phyloP scores from a whole-genome alignment of 495 filamentous ascomycete species.

The Neurospora discreta region DNA sequence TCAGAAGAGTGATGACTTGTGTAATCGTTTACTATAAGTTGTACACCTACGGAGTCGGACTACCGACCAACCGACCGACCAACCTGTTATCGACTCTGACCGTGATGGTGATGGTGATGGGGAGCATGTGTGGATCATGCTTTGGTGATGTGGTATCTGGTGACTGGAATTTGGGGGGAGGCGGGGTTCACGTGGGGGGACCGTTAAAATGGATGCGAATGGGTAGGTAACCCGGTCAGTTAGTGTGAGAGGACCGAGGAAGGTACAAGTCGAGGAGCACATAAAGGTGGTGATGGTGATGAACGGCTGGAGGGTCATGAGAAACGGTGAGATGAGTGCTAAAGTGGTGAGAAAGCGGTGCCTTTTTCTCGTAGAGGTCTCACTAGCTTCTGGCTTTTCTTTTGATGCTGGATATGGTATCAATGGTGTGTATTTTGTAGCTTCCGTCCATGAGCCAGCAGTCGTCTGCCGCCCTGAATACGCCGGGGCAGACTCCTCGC shows the following conservation, averaged over 20 bases:
- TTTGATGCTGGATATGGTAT: background rate
- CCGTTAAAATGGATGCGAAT: background rate
- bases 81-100: background rate
- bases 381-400: background rate
- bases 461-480: background rate
- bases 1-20: background rate
- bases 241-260: background rate
- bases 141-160: background rate
- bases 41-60: too few relatives aligned
- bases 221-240: background rate
- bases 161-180: background rate
- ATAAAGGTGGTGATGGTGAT: background rate
- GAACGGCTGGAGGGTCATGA: background rate
- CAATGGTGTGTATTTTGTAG: background rate
- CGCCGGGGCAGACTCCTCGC: background rate
- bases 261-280: background rate
- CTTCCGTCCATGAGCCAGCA: background rate
- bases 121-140: background rate
- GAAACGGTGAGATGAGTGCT: background rate
- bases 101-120: background rate
- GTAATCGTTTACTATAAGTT: background rate
- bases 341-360: background rate
- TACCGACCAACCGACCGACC: too few relatives aligned
- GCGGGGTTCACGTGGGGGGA: background rate
- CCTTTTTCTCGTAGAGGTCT: background rate